Percentiles rank a stretch among this genome's conserved stretches.
These are phyloP conservation scores for Phycomyces blakesleeanus DNA, from an alignment of 192 early-diverging fungal species.

Conservation along the genomic window DNA sequence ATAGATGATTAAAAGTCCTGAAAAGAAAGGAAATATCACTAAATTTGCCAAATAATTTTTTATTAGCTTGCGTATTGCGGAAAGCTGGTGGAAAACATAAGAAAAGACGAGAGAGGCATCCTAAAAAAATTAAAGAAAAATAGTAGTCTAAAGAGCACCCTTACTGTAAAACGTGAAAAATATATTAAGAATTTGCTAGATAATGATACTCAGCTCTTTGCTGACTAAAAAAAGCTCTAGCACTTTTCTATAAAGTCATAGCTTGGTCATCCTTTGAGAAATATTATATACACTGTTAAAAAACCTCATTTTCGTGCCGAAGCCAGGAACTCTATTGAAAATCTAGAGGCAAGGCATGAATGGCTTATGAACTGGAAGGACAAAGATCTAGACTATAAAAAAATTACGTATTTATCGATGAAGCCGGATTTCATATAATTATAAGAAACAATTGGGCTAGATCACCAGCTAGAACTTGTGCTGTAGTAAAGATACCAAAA, in stretches of 20 bases:
- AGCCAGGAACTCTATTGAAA: background rate
- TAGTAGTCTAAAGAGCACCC: background rate
- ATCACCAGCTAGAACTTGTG: background rate
- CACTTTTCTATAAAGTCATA: background rate
- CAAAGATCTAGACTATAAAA: background rate
- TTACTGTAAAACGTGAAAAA: background rate
- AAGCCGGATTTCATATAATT: slow-evolving; percentile 2
- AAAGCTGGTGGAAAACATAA: background rate
- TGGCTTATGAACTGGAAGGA: background rate
- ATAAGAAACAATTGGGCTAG: slow-evolving; percentile 4
- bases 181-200: background rate
- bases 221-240: background rate
- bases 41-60: no score
- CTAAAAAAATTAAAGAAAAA: background rate
- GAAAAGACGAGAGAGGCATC: background rate
- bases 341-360: background rate
- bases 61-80: background rate
- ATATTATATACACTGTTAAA: background rate
- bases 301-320: background rate
- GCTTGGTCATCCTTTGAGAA: background rate
- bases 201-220: slow-evolving; percentile 1
- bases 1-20: no score
- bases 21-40: no score
- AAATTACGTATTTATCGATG: background rate
- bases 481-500: background rate